phyloP scores from a whole-genome alignment of 768 basidiomycete species.

The Mycena filopes region DNA sequence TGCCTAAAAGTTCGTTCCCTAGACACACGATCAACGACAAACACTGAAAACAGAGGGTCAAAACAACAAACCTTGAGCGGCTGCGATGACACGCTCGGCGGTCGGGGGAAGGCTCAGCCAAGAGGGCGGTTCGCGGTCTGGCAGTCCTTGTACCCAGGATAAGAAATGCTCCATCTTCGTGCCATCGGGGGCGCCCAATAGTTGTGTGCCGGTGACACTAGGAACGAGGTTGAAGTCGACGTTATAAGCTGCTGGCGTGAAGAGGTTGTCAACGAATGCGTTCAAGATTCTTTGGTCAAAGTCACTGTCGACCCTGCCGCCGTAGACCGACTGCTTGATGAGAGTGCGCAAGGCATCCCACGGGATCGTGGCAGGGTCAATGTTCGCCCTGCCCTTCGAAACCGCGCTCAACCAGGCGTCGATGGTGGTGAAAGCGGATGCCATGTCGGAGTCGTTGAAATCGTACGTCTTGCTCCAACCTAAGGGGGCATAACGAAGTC shows the following conservation, averaged over 20 bases:
- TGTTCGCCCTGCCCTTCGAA: conserved; percentile 90
- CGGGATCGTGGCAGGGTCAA: conserved; percentile 91
- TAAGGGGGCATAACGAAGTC: conserved; percentile 93
- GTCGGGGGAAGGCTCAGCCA: conserved; percentile 95
- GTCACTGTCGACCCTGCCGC: conserved; percentile 93
- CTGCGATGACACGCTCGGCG: conserved; percentile 91
- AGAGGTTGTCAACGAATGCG: conserved; percentile 91
- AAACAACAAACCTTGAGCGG: conserved; percentile 78
- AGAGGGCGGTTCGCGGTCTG: conserved; percentile 92
- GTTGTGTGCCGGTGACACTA: conserved; percentile 62
- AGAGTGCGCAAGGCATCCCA: conserved; percentile 96
- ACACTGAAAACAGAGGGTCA: neutral
- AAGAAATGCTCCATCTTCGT: conserved; percentile 93
- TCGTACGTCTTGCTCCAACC: conserved; percentile 98
- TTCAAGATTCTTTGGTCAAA: conserved; percentile 95
- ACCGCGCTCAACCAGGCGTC: conserved; percentile 87
- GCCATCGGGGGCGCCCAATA: conserved; percentile 86
- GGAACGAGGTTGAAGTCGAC: conserved; percentile 92
- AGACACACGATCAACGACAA: conserved; percentile 18
- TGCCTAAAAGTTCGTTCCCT: conserved; percentile 86
- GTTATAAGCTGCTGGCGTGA: conserved; percentile 90
- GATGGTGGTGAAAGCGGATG: conserved; percentile 91
- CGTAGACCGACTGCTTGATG: conserved; percentile 96
- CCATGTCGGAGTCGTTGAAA: conserved; percentile 99
- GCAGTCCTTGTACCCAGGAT: conserved; percentile 87